phyloP scores from a whole-genome alignment of 495 filamentous ascomycete genomes.

The Ramalina intermedia region DNA sequence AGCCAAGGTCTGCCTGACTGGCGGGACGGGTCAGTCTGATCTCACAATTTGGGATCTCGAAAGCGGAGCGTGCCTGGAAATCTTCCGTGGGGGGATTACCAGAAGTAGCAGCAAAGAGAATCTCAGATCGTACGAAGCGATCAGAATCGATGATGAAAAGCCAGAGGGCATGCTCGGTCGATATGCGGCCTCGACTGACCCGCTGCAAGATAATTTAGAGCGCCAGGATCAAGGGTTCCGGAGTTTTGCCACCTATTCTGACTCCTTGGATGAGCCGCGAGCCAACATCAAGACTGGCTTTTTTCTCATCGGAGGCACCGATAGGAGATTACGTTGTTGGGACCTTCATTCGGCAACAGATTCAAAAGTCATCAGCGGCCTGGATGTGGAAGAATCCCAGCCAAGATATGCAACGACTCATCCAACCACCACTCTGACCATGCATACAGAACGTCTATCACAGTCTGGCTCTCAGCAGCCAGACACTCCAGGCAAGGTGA shows the following conservation, averaged over 20 bases:
- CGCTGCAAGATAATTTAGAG: conserved; percentile 27
- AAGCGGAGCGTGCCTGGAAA: conserved; percentile 74
- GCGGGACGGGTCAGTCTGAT: conserved; percentile 81
- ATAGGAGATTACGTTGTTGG: conserved; percentile 90
- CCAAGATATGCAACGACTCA: conserved; percentile 61
- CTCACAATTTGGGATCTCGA: conserved; percentile 94
- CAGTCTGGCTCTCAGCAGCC: conserved; percentile 28
- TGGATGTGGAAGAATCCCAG: conserved; percentile 52
- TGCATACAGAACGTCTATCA: conserved; percentile 58
- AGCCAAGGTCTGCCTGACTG: conserved; percentile 70
- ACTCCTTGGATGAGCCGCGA: conserved; percentile 31
- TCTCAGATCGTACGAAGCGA: conserved; percentile 62
- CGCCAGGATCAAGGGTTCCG: conserved; percentile 41
- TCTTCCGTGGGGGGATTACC: conserved; percentile 53
- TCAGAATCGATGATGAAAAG: conserved; percentile 80
- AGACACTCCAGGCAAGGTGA: conserved; percentile 20
- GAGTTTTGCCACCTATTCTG: conserved; percentile 35
- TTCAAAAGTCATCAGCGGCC: conserved; percentile 64
- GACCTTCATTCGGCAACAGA: conserved; percentile 60
- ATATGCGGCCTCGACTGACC: conserved; percentile 61
- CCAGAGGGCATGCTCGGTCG: conserved; percentile 79
- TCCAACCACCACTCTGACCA: conserved; percentile 48
- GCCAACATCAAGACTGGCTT: conserved; percentile 40
- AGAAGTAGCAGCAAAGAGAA: conserved; percentile 31
- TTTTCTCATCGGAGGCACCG: conserved; percentile 73